Evolutionary conservation across 2,329 filamentous ascomycete species (phyloP).

Genomic region (Talaromyces sp.): DNA sequence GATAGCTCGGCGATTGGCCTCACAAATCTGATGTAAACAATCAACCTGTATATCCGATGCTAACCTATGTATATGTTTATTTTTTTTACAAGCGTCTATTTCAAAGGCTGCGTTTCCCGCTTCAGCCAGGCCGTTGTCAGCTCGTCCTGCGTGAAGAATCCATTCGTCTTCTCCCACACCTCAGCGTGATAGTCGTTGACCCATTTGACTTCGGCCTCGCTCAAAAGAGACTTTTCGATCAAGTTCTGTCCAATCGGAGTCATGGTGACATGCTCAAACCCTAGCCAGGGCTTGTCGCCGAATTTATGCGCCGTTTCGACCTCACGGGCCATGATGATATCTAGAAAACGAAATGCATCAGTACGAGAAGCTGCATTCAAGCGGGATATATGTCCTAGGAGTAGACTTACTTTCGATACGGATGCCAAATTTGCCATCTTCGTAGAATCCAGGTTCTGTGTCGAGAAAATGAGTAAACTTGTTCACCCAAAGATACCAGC

Average conservation of each 20-base stretch:
- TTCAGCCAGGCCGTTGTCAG: constrained; percentile 73
- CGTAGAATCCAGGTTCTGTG: constrained; percentile 87
- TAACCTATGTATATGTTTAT: background rate
- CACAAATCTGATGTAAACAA: background rate
- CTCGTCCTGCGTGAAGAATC: constrained; percentile 67
- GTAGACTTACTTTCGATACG: constrained; percentile 69
- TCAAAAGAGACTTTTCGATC: constrained; percentile 69
- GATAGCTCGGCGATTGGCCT: too few species aligned
- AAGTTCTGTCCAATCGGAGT: constrained; percentile 88
- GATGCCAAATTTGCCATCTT: constrained; percentile 90
- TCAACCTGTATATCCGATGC: background rate
- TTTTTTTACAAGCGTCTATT: constrained; percentile 12
- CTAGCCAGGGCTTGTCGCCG: constrained; percentile 87
- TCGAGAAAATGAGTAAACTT: background rate
- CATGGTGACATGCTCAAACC: constrained; percentile 97
- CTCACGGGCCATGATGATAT: constrained; percentile 85
- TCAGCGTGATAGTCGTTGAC: constrained; percentile 79
- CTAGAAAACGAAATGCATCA: constrained; percentile 19
- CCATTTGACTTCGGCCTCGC: constrained; percentile 71
- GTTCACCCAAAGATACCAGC: background rate
- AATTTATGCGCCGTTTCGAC: constrained; percentile 82
- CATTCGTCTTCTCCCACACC: constrained; percentile 73
- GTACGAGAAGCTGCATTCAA: background rate
- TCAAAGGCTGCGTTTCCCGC: constrained; percentile 68
- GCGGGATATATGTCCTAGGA: background rate